Evolutionary conservation across 495 filamentous ascomycete genomes (phyloP).

Genomic region (Aspergillus kassunensis): DNA sequence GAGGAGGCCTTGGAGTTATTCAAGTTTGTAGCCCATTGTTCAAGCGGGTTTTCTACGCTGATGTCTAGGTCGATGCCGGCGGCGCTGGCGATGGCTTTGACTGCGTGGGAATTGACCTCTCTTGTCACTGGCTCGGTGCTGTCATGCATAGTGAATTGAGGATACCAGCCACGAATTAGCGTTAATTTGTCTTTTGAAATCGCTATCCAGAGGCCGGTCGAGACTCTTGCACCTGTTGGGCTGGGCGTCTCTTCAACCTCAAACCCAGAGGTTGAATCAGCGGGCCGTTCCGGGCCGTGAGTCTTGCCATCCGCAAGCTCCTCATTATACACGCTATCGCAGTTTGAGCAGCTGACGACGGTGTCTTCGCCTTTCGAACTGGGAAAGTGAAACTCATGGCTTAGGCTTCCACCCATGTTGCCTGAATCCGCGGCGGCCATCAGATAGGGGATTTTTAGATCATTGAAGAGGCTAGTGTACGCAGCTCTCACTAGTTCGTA

Average conservation of each 20-base stretch:
- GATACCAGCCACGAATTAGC: conserved; percentile 65
- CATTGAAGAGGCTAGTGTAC: conserved; percentile 73
- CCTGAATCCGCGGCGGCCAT: conserved; percentile 88
- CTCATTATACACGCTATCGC: conserved; percentile 78
- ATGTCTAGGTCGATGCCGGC: conserved; percentile 67
- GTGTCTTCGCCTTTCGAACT: conserved; percentile 82
- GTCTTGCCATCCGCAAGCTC: conserved; percentile 61
- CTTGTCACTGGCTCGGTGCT: conserved; percentile 33
- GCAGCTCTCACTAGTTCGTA: conserved; percentile 67
- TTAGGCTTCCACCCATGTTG: conserved; percentile 89
- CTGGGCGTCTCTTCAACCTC: conserved; percentile 26
- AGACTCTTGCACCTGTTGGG: conserved; percentile 30
- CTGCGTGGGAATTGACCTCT: conserved; percentile 65
- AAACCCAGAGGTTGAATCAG: conserved; percentile 22
- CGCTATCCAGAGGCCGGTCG: conserved; percentile 56
- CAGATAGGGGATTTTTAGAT: conserved; percentile 78
- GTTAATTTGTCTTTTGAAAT: conserved; percentile 65
- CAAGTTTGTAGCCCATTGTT: conserved; percentile 52
- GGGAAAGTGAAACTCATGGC: conserved; percentile 90
- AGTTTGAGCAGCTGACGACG: conserved; percentile 68
- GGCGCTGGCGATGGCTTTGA: conserved; percentile 57
- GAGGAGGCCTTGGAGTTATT: conserved; percentile 20
- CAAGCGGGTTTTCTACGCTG: conserved; percentile 56
- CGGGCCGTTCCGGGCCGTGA: conserved; percentile 16
- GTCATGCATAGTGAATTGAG: conserved; percentile 38